phyloP scores from a whole-genome alignment of 2,329 filamentous ascomycete genomes.

The Curvularia eragrostidis region DNA sequence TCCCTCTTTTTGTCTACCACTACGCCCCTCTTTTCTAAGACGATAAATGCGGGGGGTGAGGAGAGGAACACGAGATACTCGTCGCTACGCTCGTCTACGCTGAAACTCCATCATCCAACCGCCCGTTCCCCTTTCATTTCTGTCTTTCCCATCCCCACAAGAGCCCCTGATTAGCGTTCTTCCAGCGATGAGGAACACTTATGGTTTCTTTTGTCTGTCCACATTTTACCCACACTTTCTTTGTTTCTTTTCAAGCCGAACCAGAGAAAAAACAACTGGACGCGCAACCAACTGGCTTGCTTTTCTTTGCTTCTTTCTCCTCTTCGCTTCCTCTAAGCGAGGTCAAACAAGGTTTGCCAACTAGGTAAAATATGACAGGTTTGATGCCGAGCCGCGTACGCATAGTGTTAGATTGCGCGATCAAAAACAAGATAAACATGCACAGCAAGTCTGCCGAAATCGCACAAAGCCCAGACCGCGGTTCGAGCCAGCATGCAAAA shows the following conservation, averaged over 20 bases:
- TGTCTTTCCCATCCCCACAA: slow-evolving; percentile 1
- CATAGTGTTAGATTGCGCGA: not conserved
- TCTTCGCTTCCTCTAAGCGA: not conserved
- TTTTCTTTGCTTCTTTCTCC: not conserved
- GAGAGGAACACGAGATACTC: not conserved
- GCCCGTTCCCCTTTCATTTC: not conserved
- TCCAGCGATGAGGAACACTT: not conserved
- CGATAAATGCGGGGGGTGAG: not conserved
- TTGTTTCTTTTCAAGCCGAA: not conserved
- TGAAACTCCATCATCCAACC: not conserved
- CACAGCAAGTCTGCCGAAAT: not conserved
- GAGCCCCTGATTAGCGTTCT: not conserved
- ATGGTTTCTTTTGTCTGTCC: not conserved
- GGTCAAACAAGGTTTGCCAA: not conserved
- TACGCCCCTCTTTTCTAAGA: not conserved
- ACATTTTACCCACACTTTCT: not conserved
- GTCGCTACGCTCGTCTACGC: not conserved
- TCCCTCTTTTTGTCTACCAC: not conserved
- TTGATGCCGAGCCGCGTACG: not conserved
- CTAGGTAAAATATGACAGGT: not conserved
- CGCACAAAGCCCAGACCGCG: not conserved
- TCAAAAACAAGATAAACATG: too few relatives aligned
- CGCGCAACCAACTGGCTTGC: not conserved
- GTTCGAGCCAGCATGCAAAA: not conserved
- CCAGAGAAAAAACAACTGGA: not conserved